Evolutionary conservation across 2,329 filamentous ascomycete species (phyloP), one percentile per base, ranked within the genome.

Genomic region (Fusarium continuum): DNA sequence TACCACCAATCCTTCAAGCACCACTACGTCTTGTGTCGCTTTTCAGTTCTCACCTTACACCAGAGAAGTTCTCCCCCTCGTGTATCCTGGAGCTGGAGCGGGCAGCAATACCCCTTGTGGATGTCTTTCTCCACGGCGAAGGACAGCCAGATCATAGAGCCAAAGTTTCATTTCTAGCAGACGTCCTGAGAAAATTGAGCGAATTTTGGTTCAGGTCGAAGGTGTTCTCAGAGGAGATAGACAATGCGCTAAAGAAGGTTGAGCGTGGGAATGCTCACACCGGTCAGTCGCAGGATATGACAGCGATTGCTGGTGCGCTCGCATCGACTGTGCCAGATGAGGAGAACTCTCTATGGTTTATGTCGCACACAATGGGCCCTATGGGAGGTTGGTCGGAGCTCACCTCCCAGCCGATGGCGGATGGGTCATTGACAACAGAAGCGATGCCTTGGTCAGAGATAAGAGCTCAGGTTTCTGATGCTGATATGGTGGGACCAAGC

Each of bases 41-140:
- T 8, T 65, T 71, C 40, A 63, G 57, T 6, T 39, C 43, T 8
- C 41, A 45, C 8, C 29, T 70, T 8, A 38, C 44, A 5, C 53
- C 68, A 10, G 52, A 67, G 28, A 70, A 68, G 10, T 22, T 67
- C 19, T 71, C 69, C 8, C 69, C 69, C 3, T 61, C 69, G 2
- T 71, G 67, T 17, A 52, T 68, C 7, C 36, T 57, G n/a, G 58
- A 66, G 5, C 41, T 71, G 9, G 47, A 59, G 31, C 51, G 41
- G 31, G 65, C 55, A 6, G 45, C 36, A 2, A 19, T 51, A 9
- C 49, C 63, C 25, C 41, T 71, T 20, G 19, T 55, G 3, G 20
- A 68, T 40, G 48, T 40, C 17, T 58, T 56, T n/a, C 9, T 56
- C 17, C 46, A 39, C 16, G 34, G 40, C 8, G 31, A 16, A n/a